A percentile compares a stretch with the other conserved stretches of the same genome.
phyloP scores from a whole-genome alignment of 495 filamentous ascomycete species.

The Neurospora cerealis region DNA sequence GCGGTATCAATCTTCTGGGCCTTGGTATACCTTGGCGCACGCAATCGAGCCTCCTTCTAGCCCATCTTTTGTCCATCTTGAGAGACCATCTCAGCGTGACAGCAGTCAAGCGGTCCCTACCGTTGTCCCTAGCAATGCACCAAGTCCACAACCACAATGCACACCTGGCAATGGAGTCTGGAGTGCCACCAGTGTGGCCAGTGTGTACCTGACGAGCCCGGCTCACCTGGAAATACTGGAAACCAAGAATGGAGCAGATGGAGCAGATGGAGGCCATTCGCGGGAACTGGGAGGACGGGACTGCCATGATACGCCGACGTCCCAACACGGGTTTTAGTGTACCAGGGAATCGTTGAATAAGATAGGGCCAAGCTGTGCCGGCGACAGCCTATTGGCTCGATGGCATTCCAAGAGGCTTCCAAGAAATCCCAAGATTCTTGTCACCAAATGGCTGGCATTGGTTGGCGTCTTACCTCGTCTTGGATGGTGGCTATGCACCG shows the following conservation, averaged over 20 bases:
- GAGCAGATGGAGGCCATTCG: neutral
- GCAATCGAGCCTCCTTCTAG: neutral
- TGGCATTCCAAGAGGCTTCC: slow-evolving; percentile 4
- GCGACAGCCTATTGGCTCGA: neutral
- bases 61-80: neutral
- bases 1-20: neutral
- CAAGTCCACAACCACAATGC: neutral
- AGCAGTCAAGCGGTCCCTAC: neutral
- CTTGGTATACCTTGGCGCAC: neutral
- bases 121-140: neutral
- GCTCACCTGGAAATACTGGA: neutral
- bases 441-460: neutral
- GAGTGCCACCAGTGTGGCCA: neutral
- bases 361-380: neutral
- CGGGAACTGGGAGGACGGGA: neutral
- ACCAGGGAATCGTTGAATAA: neutral
- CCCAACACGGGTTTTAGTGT: neutral
- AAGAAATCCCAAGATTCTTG: slow-evolving; percentile 2
- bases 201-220: neutral
- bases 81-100: neutral
- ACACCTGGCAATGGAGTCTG: neutral
- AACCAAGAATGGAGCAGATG: neutral
- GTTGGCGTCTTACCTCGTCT: slow-evolving; percentile 1
- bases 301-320: neutral
- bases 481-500: slow-evolving; percentile 15